Evolutionary conservation across 768 basidiomycete species (phyloP).

Genomic region (Auriscalpium vulgare): DNA sequence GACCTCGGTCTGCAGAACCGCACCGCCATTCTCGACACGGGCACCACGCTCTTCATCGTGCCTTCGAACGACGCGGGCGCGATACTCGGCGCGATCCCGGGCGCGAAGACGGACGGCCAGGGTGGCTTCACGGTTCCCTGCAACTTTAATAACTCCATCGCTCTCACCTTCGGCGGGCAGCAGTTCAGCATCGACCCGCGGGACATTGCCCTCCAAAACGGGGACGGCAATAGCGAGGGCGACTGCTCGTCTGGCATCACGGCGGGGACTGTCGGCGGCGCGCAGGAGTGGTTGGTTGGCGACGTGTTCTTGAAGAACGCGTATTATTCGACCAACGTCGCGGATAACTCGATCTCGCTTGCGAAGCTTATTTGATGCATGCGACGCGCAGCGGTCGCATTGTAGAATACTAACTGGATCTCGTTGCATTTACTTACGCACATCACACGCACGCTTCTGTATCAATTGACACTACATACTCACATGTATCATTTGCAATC

Average conservation of each 20-base stretch:
- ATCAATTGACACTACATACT: too few species aligned
- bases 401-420: too few species aligned
- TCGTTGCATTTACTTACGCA: too few species aligned
- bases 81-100: constrained; percentile 49
- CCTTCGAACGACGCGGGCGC: constrained; percentile 41
- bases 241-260: constrained; percentile 68
- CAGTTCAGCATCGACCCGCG: constrained; percentile 56
- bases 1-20: constrained; percentile 46
- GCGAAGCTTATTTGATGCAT: constrained; percentile 37
- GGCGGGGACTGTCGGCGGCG: constrained; percentile 49
- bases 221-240: constrained; percentile 33
- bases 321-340: constrained; percentile 59
- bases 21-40: constrained; percentile 57
- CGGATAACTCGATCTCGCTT: constrained; percentile 49
- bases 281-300: constrained; percentile 62
- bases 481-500: too few species aligned
- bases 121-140: constrained; percentile 60
- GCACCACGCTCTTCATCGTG: constrained; percentile 37
- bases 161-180: constrained; percentile 50
- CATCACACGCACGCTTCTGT: too few species aligned
- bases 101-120: constrained; percentile 41
- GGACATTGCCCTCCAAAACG: constrained; percentile 53
- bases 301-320: constrained; percentile 76
- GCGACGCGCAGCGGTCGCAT: too few species aligned
- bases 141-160: constrained; percentile 41